phyloP scores from a whole-genome alignment of 441 rosid species.

The Kokia cookei region DNA sequence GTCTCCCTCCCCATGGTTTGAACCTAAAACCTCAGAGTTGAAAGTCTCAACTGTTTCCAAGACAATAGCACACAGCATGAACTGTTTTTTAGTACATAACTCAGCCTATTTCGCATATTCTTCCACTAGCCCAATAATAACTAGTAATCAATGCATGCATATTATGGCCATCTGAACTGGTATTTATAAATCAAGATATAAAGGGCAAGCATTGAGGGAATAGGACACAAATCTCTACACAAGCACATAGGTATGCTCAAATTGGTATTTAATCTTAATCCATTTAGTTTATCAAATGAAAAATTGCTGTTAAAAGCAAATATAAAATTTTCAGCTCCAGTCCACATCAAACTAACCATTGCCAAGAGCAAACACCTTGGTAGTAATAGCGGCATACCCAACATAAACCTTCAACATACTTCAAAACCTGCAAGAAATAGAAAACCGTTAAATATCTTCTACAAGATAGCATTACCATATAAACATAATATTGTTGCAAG shows the following conservation, averaged over 20 bases:
- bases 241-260: neutral
- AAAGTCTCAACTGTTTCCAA: neutral
- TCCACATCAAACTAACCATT: slow-evolving; percentile 59
- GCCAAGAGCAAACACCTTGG: slow-evolving; percentile 97
- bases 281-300: neutral
- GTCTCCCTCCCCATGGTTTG: neutral
- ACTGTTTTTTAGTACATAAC: neutral
- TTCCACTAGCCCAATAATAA: neutral
- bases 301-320: neutral
- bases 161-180: neutral
- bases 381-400: slow-evolving; percentile 98
- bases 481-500: neutral
- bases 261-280: neutral
- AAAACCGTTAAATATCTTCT: neutral
- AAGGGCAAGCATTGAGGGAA: neutral
- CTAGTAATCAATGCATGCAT: neutral
- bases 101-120: neutral
- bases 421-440: slow-evolving; percentile 60
- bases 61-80: neutral
- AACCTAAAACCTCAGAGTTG: neutral
- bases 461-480: neutral
- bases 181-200: neutral
- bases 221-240: neutral
- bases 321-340: neutral
- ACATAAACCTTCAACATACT: slow-evolving; percentile 92